Base-by-base conservation (phyloP, 2,329 filamentous ascomycete genomes). In the Fusarium gaditjirri region DNA sequence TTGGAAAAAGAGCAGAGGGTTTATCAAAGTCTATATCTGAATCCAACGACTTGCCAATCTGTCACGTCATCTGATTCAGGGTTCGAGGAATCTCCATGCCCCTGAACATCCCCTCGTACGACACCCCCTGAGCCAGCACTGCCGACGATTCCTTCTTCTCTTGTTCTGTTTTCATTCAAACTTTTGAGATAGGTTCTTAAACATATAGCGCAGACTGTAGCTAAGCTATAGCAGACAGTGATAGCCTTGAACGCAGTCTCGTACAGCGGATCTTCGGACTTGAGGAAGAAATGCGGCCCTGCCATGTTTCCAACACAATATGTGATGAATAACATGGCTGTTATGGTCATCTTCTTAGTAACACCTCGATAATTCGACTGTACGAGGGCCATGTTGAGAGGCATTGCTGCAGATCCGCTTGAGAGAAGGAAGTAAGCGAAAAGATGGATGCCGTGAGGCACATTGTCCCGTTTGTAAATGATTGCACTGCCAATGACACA, bases 321-420 rank as follows among this genome's bases (percentile, higher is more conserved):
- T 6, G 84, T 85, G 14, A 89, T 75, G 69, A 90, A 89, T 8
- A 89, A 77, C 72, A 89, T 73, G 1, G 86, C 86, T 3, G 86
- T 89, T 61, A 89, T 85, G 11, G 87, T 88, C 83, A 88, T 87
- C 78, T 89, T 90, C 81, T 90, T 90, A 36, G 87, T 88, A 25
- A 88, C 85, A 21, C 88, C 88, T 17, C 85, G 83, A 71, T 85
- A 87, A 75, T 90, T 89, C 21, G 86, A 83, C 75, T 87, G 86
- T 7, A 89, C 84, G 1, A 90, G 83, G 1, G 87, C 85, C 79
- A 90, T 83, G 16, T 84, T 83, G 3, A 90, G 82, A 0, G 88
- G 88, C 79, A 90, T 83, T 4, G 85, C 85, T 0, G 86, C 82
- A 0, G 88, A 85, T 0, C 87, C 87, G 0, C 86, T 85, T 2